These are phyloP conservation scores for Flaveria bidentis DNA, from an alignment of 129 eudicot species.

Conservation along the genomic window DNA sequence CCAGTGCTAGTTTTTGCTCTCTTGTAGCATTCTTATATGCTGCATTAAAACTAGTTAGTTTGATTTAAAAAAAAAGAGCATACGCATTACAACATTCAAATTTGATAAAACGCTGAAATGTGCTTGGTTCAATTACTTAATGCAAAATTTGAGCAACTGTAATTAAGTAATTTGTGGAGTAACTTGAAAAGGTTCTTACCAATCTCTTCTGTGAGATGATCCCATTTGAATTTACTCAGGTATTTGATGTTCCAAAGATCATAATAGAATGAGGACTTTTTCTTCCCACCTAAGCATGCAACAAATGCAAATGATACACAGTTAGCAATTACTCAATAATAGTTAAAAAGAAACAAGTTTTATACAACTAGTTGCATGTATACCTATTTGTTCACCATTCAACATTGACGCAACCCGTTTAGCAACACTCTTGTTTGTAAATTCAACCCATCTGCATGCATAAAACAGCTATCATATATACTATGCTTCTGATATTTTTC, in stretches of 20 bases:
- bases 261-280: slow-evolving; percentile 78
- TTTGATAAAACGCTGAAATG: background rate
- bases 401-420: slow-evolving; percentile 74
- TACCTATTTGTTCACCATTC: slow-evolving; percentile 95
- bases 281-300: slow-evolving; percentile 77
- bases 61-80: background rate
- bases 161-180: too few relatives aligned
- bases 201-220: slow-evolving; percentile 87
- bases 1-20: slow-evolving; percentile 86
- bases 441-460: slow-evolving; percentile 91
- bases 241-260: slow-evolving; percentile 95
- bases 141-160: too few relatives aligned
- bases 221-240: slow-evolving; percentile 97
- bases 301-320: slow-evolving; percentile 13
- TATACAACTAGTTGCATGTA: slow-evolving; percentile 1
- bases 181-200: slow-evolving; percentile 41
- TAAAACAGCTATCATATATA: slow-evolving; percentile 5
- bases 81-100: background rate
- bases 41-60: slow-evolving; percentile 28
- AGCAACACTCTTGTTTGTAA: slow-evolving; percentile 71
- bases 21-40: slow-evolving; percentile 75
- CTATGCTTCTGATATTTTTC: background rate
- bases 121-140: background rate
- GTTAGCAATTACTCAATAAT: background rate
- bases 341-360: slow-evolving; percentile 4